A percentile compares a stretch with the other conserved stretches of the same genome.
Conservation (phyloP, 176 grass and related monocot species). For the Aegilops bicornis region DNA sequence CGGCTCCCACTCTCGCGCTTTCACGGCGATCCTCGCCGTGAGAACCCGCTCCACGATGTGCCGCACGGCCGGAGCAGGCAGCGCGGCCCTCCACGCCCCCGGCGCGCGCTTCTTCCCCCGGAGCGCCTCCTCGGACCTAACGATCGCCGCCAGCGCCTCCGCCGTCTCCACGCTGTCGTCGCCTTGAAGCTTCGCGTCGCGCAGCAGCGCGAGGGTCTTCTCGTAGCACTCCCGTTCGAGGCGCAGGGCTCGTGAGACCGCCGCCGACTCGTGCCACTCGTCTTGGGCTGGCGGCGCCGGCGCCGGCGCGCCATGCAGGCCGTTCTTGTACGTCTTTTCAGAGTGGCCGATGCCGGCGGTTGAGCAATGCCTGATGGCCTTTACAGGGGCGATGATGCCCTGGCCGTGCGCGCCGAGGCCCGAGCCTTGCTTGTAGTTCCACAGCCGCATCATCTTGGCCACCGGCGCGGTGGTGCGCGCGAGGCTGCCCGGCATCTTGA, state of each 20-base stretch:
- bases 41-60: constrained; percentile 48
- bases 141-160: neutral
- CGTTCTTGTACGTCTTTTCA: neutral
- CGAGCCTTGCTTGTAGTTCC: neutral
- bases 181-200: neutral
- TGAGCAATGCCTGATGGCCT: neutral
- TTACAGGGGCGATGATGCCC: neutral
- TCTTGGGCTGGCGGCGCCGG: neutral
- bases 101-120: neutral
- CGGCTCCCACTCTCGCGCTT: constrained; percentile 55
- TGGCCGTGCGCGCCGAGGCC: neutral
- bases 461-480: neutral
- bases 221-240: neutral
- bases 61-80: constrained; percentile 42
- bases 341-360: neutral
- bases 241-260: neutral
- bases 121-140: neutral
- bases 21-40: constrained; percentile 46
- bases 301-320: neutral
- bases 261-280: neutral
- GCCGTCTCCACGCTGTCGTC: neutral
- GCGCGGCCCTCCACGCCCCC: constrained; percentile 31
- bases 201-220: neutral
- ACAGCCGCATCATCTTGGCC: neutral
- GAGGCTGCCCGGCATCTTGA: neutral